Evolutionary conservation across 2,329 filamentous ascomycete species (phyloP).

Genomic region (Cercospora sp.): DNA sequence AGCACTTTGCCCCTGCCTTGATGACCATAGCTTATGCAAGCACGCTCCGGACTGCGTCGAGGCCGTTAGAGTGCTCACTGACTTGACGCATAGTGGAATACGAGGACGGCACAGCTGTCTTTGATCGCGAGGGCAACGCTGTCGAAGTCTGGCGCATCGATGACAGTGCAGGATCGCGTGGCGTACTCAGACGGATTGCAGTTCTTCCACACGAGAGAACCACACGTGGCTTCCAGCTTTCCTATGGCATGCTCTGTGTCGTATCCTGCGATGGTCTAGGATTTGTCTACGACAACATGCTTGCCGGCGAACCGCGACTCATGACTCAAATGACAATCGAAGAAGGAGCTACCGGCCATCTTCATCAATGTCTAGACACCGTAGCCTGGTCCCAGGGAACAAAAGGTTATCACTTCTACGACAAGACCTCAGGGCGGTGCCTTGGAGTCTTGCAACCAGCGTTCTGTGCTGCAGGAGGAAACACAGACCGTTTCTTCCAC

Average conservation of each 20-base stretch:
- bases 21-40: neutral
- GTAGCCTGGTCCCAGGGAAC: conserved; percentile 50
- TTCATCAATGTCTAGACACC: conserved; percentile 45
- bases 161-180: conserved; percentile 38
- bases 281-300: conserved; percentile 48
- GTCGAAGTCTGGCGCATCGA: conserved; percentile 50
- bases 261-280: conserved; percentile 48
- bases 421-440: conserved; percentile 43
- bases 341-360: conserved; percentile 46
- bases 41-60: neutral
- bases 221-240: conserved; percentile 50
- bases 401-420: conserved; percentile 47
- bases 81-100: conserved; percentile 42
- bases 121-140: conserved; percentile 47
- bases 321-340: conserved; percentile 44
- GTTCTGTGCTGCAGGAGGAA: conserved; percentile 31
- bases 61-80: neutral
- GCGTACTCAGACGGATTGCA: conserved; percentile 45
- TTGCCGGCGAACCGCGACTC: conserved; percentile 36
- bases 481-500: conserved; percentile 33
- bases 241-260: conserved; percentile 48
- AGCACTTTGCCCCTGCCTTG: neutral
- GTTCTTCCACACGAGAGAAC: conserved; percentile 46
- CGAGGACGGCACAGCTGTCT: conserved; percentile 49
- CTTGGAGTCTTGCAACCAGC: conserved; percentile 44